These are phyloP conservation scores for Alternaria consortialis DNA, from an alignment of 2,329 filamentous ascomycete species.

Conservation along the genomic window DNA sequence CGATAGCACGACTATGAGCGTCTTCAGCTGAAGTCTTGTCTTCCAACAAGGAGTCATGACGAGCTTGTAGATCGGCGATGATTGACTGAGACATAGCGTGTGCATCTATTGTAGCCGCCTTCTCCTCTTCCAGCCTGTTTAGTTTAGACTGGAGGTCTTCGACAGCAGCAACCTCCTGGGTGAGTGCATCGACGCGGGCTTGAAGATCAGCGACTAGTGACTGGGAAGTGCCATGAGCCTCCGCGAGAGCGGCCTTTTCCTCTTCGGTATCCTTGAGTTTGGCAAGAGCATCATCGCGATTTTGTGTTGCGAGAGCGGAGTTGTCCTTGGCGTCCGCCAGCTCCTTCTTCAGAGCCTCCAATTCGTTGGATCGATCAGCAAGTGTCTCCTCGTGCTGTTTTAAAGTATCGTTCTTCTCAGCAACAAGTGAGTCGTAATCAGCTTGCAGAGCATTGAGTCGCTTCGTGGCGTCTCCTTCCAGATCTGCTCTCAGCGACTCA, in stretches of 20 bases:
- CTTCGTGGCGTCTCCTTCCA: slow-evolving; percentile 49
- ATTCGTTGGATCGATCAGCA: slow-evolving; percentile 28
- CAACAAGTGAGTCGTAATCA: slow-evolving; percentile 42
- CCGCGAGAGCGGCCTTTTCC: slow-evolving; percentile 32
- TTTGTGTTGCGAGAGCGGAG: slow-evolving; percentile 36
- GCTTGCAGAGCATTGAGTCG: slow-evolving; percentile 43
- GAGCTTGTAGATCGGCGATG: slow-evolving; percentile 42
- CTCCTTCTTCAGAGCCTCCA: slow-evolving; percentile 33
- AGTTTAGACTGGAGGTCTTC: slow-evolving; percentile 25
- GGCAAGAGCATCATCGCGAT: slow-evolving; percentile 32
- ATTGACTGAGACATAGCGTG: slow-evolving; percentile 35
- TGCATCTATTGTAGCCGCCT: slow-evolving; percentile 31
- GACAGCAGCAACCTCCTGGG: slow-evolving; percentile 17
- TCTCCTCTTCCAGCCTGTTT: slow-evolving; percentile 29
- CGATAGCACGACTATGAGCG: slow-evolving; percentile 39
- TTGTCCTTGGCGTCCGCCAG: slow-evolving; percentile 29
- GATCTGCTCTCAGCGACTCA: slow-evolving; percentile 46
- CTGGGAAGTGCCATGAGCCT: slow-evolving; percentile 34
- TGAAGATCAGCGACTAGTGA: slow-evolving; percentile 35
- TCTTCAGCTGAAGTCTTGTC: slow-evolving; percentile 45
- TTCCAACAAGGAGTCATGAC: slow-evolving; percentile 38
- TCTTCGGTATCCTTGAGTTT: slow-evolving; percentile 36
- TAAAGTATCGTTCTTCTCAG: slow-evolving; percentile 37
- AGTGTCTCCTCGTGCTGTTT: slow-evolving; percentile 37
- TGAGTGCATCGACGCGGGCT: slow-evolving; percentile 31